A percentile compares a stretch with the other conserved stretches of the same genome.
These are phyloP conservation scores for Claviceps quebecensis DNA, from an alignment of 2,329 filamentous ascomycete species.

Conservation along the genomic window DNA sequence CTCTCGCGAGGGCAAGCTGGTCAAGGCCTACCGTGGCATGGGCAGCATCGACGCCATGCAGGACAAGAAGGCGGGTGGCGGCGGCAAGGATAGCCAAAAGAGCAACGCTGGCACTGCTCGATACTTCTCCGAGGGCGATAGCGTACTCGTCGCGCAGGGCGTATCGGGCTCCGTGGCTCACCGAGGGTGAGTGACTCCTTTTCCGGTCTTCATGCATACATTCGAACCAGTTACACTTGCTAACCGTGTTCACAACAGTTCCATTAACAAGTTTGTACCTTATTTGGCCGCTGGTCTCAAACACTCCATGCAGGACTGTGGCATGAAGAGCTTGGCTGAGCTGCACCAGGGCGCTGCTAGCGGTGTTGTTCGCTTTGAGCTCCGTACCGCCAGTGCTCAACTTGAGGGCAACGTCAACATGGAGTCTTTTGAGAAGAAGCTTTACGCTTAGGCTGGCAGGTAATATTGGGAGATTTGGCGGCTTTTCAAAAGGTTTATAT, in stretches of 20 bases:
- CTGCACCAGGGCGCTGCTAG: conserved; percentile 62
- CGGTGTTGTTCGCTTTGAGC: conserved; percentile 78
- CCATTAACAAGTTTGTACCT: conserved; percentile 86
- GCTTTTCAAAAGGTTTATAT: not conserved
- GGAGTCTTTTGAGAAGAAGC: conserved; percentile 99
- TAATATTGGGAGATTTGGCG: not conserved
- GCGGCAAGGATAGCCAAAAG: conserved; percentile 57
- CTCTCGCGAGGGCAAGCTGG: conserved; percentile 88
- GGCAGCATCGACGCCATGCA: conserved; percentile 98
- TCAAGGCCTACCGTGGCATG: conserved; percentile 99
- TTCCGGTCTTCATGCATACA: no score
- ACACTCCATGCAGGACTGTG: conserved; percentile 94
- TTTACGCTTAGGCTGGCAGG: conserved; percentile 57
- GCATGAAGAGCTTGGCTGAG: conserved; percentile 63
- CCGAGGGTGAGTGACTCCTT: conserved; percentile 36
- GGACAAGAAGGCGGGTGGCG: conserved; percentile 83
- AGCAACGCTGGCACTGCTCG: conserved; percentile 91
- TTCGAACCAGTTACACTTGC: conserved; percentile 6
- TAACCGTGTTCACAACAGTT: conserved; percentile 32
- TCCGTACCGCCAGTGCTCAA: conserved; percentile 87
- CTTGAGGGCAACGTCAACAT: conserved; percentile 96
- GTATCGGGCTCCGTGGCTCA: conserved; percentile 78
- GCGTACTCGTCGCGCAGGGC: conserved; percentile 89
- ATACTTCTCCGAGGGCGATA: conserved; percentile 96
- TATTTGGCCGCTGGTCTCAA: conserved; percentile 93